Base-by-base conservation (phyloP, 179 eudicot species). In the Drosera spatulata region DNA sequence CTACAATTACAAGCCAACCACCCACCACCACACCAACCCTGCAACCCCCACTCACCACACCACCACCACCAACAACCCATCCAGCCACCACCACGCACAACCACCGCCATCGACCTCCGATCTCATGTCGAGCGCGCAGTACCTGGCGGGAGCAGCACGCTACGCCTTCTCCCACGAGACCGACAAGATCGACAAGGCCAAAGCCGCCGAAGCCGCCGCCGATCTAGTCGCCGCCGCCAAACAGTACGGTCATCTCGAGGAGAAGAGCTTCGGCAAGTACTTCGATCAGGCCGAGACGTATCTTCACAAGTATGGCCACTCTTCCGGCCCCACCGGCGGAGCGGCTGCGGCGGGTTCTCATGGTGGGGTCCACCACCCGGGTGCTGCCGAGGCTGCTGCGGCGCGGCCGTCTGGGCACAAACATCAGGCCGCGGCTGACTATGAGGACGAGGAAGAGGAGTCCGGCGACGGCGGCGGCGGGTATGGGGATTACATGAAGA, bases 201-300 rank as follows among this genome's bases (percentile, higher is more conserved):
- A 63, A 64, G 68, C 65, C 38, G 80, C 87, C 50, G 82, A 66
- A 3, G 84, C 84, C 13, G 61, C 79, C 43, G 87, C 71, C 1
- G 72, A 77, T 50, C 51, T 82, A 13, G 58, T 82, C 14, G 73
- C 60, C 15, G 87, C 82, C 22, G 84, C 84, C 55, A 71, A 75
- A 49, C 63, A 61, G 0, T 82, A 82, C 56, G 84, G 82, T 2
- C 75, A 79, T 22, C 71, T 82, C 4, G 87, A 79, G 3, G 82
- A 77, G 5, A 74, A 71, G 49, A 73, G 79, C 37, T 71, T 66
- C 15, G 87, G 87, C 22, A 75, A 75, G 66, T 82, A 79, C 40
- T 64, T 83, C 11, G 80, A 70, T 13, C 71, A 83, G 51, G 85
- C 85, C 48, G 80, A 80, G 68, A 62, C 59, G 61, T 80, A 80